Evolutionary conservation across 129 eudicot species (phyloP), one percentile per base, ranked within the genome.

Genomic region (Helichrysum umbraculigerum): DNA sequence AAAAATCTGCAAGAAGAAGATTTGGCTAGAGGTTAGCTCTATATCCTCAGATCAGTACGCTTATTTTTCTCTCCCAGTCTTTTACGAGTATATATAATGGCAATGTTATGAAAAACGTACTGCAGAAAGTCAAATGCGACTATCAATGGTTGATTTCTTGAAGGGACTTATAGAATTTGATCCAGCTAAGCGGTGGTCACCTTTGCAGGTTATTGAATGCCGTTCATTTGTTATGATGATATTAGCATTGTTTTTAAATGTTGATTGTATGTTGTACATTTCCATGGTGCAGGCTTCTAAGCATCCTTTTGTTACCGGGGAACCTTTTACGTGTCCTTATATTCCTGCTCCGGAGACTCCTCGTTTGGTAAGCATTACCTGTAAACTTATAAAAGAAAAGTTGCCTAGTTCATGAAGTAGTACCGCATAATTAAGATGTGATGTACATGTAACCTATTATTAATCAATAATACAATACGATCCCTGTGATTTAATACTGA

Each of bases 171-270:
- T 95, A 70, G 97, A 91, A 78, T 91, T 95, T 79, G 97, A 95
- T 89, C 99, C 99, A 68, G 92, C 88, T 57, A 95, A 89, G 73
- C 86, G 99, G 75, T 95, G 99, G 99, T 91, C 99, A 6, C 99
- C 99, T 51, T 83, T 83, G 82, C 99, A 95, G 99, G 99, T 95
- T 54, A 62, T 73, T 84, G 28, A 56, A 52, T 52, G 32, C 51
- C 51, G 10, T 32, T 33, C 54, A 15, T 22, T 70, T 70, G 30
- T 74, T 47, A 61, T 59, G 70, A 16, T 14, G 57, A 63, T 62
- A 33, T 61, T 20, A 42, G 41, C 47, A 70, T 59, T 59, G 60
- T 2, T 54, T 66, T 76, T 17, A 12, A 60, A 56, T 73, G 44
- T 57, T 80, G 68, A 81, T 52, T 6, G 7, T 50, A 66, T 76